Evolutionary conservation across 106 monocot genomes (phyloP), one percentile per base, ranked within the genome.

Genomic region (Acorus calamus): DNA sequence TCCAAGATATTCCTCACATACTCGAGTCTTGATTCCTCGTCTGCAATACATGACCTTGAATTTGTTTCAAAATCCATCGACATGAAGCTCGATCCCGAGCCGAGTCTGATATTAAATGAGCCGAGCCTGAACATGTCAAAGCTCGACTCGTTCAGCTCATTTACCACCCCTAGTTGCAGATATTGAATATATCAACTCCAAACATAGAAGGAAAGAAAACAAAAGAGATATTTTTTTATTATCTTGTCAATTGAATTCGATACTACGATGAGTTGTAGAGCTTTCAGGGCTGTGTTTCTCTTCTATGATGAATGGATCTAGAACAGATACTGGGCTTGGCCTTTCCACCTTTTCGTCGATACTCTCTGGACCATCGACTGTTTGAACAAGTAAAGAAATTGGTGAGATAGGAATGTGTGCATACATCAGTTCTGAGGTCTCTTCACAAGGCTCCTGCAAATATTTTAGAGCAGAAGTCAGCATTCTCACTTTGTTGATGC

Each of bases 291-390:
- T 83, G 53, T 48, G 11, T 4, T 46, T 54, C 53, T 87, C 82
- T 74, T 84, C 86, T 12, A 45, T 46, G 49, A 81, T 79, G 65
- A 83, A 67, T 56, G 74, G 69, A 44, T 88, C 87, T 55, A 87
- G 75, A 69, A 82, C 80, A 52, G 81, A 78, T 52, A 82, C 72
- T 12, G 77, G 74, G 77, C 79, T 81, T 54, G 83, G 75, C 8
- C 66, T 64, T 53, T 76, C 76, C 52, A 64, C 11, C 49, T 74
- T 79, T 52, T 80, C 75, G 9, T 43, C 62, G 45, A 67, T 69
- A 44, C 8, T 69, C 42, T 73, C 88, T 63, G 64, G 56, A 57
- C 50, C 69, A 73, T 62, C 64, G 3, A 61, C 44, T 4, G 70
- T 71, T 10, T 67, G 12, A 69, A 71, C 45, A 41, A 73, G 14